Percentiles rank a stretch among this genome's conserved stretches.
phyloP scores from a whole-genome alignment of 78 protist genomes.

The Thecamonas trahens region DNA sequence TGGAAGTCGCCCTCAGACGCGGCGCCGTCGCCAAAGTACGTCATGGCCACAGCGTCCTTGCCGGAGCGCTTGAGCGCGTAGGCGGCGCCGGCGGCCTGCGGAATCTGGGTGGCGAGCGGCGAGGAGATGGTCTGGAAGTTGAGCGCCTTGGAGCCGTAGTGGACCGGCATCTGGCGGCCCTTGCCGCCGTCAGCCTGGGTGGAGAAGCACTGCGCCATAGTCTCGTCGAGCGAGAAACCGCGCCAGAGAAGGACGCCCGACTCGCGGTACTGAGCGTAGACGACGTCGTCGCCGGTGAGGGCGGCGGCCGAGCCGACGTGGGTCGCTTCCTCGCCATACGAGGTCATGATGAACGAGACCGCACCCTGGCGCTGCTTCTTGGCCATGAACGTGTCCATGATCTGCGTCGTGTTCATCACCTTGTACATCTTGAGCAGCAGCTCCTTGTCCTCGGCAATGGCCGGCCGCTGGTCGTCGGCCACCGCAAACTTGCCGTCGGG shows the following conservation, averaged over 20 bases:
- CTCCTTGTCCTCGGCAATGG: too few species aligned
- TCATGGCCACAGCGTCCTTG: conserved; percentile 43
- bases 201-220: conserved; percentile 77
- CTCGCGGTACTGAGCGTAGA: conserved; percentile 85
- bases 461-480: too few species aligned
- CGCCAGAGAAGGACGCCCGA: conserved; percentile 84
- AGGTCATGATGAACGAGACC: conserved; percentile 91
- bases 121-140: conserved; percentile 85
- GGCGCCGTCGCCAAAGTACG: conserved; percentile 97
- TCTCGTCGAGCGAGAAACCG: conserved; percentile 72
- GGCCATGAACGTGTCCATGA: conserved; percentile 75
- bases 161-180: conserved; percentile 97
- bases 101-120: conserved; percentile 85
- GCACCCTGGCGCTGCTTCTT: conserved; percentile 84
- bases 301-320: conserved; percentile 82
- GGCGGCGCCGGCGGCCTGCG: conserved; percentile 88
- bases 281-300: conserved; percentile 53
- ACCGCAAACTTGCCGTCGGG: too few species aligned
- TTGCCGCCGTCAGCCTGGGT: conserved; percentile 69
- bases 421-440: conserved; percentile 55
- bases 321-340: conserved; percentile 82
- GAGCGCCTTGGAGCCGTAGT: conserved; percentile 82
- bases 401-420: conserved; percentile 50
- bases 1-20: conserved; percentile 96
- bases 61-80: conserved; percentile 74